These are phyloP conservation scores for Nothophoma quercina DNA, from an alignment of 2,329 filamentous ascomycete genomes.

Conservation along the genomic window DNA sequence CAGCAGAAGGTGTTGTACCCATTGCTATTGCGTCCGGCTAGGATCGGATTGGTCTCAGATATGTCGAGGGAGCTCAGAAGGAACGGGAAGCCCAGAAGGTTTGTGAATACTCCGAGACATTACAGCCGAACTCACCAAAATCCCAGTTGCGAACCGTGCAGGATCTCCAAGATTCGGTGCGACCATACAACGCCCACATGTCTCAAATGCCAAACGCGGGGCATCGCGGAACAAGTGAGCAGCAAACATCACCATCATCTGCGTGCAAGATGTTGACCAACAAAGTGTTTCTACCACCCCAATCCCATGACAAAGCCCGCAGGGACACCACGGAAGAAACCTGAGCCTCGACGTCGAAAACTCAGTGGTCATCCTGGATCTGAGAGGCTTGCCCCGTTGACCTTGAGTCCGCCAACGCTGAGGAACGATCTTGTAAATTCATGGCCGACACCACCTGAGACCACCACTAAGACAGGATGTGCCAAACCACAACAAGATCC, in stretches of 20 bases:
- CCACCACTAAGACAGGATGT: constrained; percentile 29
- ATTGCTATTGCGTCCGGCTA: constrained; percentile 1
- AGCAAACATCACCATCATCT: background rate
- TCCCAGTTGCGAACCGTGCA: constrained; percentile 47
- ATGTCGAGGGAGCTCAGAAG: constrained; percentile 41
- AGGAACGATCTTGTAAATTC: constrained; percentile 33
- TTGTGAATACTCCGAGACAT: constrained; percentile 17
- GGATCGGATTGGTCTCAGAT: constrained; percentile 5
- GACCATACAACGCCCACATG: constrained; percentile 47
- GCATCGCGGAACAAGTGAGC: constrained; percentile 44
- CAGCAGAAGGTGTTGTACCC: constrained; percentile 2
- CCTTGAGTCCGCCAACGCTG: constrained; percentile 39
- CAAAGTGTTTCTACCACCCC: constrained; percentile 47
- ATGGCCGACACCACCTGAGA: constrained; percentile 44
- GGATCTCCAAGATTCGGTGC: constrained; percentile 46
- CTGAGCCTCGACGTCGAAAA: constrained; percentile 40
- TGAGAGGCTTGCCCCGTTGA: constrained; percentile 32
- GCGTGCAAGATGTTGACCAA: constrained; percentile 4
- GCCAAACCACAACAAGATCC: constrained; percentile 30
- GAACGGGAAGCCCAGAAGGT: constrained; percentile 47
- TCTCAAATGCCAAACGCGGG: constrained; percentile 43
- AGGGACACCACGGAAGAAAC: constrained; percentile 46
- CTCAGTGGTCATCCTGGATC: constrained; percentile 22
- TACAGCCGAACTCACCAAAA: constrained; percentile 23
- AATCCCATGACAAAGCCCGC: constrained; percentile 48